Conservation (phyloP, 2,329 filamentous ascomycete genomes). For the Aspergillus eucalypticola region DNA sequence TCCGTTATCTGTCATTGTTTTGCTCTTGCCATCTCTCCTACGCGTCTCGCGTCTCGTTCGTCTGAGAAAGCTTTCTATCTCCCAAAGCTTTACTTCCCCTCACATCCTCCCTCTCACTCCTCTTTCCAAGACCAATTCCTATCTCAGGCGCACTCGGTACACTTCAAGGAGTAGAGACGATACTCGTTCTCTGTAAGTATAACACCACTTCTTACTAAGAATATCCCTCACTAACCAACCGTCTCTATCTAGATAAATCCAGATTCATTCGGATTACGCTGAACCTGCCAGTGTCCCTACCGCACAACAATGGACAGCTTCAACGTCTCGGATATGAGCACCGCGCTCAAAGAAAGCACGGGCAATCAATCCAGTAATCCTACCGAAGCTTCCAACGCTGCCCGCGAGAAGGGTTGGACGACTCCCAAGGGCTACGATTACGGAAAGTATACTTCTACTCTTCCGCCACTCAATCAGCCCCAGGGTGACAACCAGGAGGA, state of each 20-base stretch:
- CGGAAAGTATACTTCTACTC: constrained; percentile 27
- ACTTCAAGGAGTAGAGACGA: background rate
- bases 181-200: background rate
- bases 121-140: background rate
- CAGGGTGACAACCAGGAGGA: constrained; percentile 24
- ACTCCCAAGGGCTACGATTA: constrained; percentile 42
- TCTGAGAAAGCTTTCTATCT: too few species aligned
- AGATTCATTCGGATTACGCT: background rate
- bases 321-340: constrained; percentile 23
- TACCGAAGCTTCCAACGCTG: constrained; percentile 31
- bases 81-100: too few species aligned
- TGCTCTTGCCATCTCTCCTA: too few species aligned
- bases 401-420: constrained; percentile 43
- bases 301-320: constrained; percentile 23
- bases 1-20: too few species aligned
- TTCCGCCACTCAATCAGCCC: constrained; percentile 16
- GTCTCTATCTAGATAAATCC: background rate
- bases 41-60: too few species aligned
- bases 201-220: background rate
- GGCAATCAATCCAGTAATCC: constrained; percentile 24
- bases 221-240: background rate
- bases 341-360: constrained; percentile 24
- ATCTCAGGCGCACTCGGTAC: background rate
- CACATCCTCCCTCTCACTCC: background rate
- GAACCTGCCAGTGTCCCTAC: background rate